These are phyloP conservation scores for Capillidium rhysosporum DNA, from an alignment of 371 early-diverging fungal genomes.

Conservation along the genomic window DNA sequence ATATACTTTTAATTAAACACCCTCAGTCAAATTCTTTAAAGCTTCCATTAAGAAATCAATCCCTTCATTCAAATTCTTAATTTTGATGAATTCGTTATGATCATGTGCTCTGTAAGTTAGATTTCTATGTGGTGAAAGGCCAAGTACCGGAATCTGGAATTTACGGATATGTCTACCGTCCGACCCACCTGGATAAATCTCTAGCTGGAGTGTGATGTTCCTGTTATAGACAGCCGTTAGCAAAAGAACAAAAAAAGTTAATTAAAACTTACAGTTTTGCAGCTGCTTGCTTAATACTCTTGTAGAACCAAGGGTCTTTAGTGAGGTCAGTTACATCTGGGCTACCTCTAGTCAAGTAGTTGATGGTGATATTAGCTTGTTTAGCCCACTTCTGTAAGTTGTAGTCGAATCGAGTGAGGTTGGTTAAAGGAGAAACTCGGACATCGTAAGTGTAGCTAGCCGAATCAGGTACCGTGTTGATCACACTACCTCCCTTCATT, in stretches of 20 bases:
- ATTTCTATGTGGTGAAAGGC: background rate
- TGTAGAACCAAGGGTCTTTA: background rate
- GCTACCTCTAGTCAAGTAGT: conserved; percentile 13
- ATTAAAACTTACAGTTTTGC: background rate
- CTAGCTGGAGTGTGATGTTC: too few relatives aligned
- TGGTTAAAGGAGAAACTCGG: conserved; percentile 35
- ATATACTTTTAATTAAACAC: too few relatives aligned
- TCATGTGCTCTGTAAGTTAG: background rate
- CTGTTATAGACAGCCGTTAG: too few relatives aligned
- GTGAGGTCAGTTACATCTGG: background rate
- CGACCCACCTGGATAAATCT: background rate
- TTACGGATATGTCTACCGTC: background rate
- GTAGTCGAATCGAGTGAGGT: conserved; percentile 26
- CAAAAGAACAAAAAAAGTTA: too few relatives aligned
- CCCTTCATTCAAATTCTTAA: background rate
- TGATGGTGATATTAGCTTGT: conserved; percentile 10
- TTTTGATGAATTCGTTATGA: background rate
- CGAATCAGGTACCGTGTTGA: conserved; percentile 44
- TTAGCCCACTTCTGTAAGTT: conserved; percentile 15
- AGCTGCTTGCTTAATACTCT: background rate
- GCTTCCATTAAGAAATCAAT: background rate
- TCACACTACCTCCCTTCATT: conserved; percentile 22
- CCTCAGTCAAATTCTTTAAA: too few relatives aligned
- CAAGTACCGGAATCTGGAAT: background rate
- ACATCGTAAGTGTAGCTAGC: conserved; percentile 41